Conservation (phyloP, 2,329 filamentous ascomycete species). For the Teratosphaeria destructans region DNA sequence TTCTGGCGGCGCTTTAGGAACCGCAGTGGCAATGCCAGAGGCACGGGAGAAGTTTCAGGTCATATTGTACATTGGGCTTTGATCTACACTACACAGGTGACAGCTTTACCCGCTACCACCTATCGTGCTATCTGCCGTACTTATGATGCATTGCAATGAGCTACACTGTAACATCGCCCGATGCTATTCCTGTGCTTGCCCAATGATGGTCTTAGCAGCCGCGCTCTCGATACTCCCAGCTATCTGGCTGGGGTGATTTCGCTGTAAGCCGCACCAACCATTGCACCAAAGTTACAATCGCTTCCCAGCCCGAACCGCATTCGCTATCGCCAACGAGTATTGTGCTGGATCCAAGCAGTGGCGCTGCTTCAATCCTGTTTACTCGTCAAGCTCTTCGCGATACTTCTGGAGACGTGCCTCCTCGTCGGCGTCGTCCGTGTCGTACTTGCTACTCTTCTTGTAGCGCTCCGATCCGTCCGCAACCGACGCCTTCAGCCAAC, state of each 20-base stretch:
- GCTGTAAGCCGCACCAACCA: no score
- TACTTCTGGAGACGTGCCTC: slow-evolving; percentile 15
- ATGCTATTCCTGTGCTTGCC: neutral
- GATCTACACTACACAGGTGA: neutral
- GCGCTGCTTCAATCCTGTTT: neutral
- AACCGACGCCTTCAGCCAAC: slow-evolving; percentile 52
- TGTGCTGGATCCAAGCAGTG: neutral
- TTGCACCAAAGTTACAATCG: no score
- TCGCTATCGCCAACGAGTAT: no score
- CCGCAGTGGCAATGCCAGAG: neutral
- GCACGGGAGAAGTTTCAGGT: neutral
- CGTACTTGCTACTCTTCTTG: slow-evolving; percentile 47
- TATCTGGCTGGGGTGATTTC: no score
- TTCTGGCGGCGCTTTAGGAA: neutral
- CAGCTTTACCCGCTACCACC: neutral
- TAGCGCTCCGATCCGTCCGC: slow-evolving; percentile 56
- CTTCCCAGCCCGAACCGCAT: no score
- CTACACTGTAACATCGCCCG: neutral
- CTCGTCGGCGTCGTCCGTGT: slow-evolving; percentile 13
- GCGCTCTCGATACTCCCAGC: no score
- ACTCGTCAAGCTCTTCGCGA: slow-evolving; percentile 14
- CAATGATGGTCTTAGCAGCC: no score
- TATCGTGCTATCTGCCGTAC: neutral
- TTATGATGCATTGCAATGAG: neutral
- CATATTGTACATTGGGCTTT: neutral